Evolutionary conservation across 352 stramenopile genomes (phyloP), one percentile per base, ranked within the genome.

Genomic region (Globisporangium nunn): DNA sequence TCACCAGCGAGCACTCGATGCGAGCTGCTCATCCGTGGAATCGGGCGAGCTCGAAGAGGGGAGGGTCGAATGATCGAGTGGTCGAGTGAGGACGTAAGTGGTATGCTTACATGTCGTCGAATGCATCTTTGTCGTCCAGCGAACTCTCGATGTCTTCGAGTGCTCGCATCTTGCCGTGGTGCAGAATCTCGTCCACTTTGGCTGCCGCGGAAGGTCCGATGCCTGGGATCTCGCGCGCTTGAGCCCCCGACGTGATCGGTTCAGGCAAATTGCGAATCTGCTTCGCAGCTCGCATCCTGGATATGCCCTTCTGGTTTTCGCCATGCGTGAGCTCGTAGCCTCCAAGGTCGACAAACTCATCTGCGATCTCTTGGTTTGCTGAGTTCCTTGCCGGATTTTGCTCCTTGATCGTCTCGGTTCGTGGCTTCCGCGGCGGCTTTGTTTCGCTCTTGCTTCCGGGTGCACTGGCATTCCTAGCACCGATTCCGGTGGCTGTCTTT

Each of bases 301-400:
- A 78, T 28, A 78, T 67, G 0, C 69, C 69, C 37, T 74, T 71
- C 40, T 78, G 71, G 29, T 35, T 74, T 23, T 74, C 51, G 5
- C 72, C 67, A 15, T 62, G 66, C 28, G 53, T 59, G 5, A 81
- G 46, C 14, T 81, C 72, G 29, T 56, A 60, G 2, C 53, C 67
- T 0, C 69, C 72, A 0, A 81, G 57, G 11, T 75, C 67, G n/a
- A 81, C 69, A 52, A 81, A 78, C 33, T 78, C 57, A n/a, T 76
- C 58, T 2, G 69, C 67, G 4, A 81, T 47, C 37, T 69, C 61
- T 47, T 81, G 59, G 46, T 81, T 81, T 39, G 35, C 58, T 2
- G 67, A 53, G 23, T 64, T 66, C 44, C 65, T 77, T 6, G 70
- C 67, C 3, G 67, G 72, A 30, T 81, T 67, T 3, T 67, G 63